A percentile compares a stretch with the other conserved stretches of the same genome.
Evolutionary conservation across 2,329 filamentous ascomycete genomes (phyloP).

Genomic region (Colletotrichum orchidophilum): DNA sequence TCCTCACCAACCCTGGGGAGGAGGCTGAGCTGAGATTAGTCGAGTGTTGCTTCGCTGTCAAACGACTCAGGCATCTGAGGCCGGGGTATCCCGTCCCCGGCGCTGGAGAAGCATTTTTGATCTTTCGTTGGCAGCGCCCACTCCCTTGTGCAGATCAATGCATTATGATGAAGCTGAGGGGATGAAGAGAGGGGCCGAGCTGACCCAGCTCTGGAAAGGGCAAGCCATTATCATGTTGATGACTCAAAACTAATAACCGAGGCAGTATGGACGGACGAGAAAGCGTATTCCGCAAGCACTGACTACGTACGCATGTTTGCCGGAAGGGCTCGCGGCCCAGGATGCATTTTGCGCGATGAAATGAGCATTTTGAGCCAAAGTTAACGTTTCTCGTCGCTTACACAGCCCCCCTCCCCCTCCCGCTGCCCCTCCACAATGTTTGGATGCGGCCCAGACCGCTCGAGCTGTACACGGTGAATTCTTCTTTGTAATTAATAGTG

Average conservation of each 20-base stretch:
- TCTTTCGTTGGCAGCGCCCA: background rate
- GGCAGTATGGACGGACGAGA: background rate
- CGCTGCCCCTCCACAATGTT: too few species aligned
- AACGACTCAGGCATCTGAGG: background rate
- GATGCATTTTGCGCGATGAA: too few species aligned
- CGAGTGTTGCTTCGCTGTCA: background rate
- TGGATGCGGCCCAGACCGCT: background rate
- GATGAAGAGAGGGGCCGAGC: background rate
- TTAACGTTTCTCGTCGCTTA: too few species aligned
- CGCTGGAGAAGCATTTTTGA: background rate
- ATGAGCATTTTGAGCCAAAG: too few species aligned
- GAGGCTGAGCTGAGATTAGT: background rate
- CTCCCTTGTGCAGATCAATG: conserved; percentile 26
- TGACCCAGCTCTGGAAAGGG: background rate
- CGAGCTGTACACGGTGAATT: background rate
- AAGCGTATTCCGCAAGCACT: background rate
- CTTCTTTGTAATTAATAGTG: background rate
- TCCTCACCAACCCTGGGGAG: background rate
- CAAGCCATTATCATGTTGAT: background rate
- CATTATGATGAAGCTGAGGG: background rate
- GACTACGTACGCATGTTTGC: too few species aligned
- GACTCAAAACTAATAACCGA: background rate
- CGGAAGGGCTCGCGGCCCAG: too few species aligned
- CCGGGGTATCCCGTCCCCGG: background rate
- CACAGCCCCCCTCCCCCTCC: too few species aligned